Conservation (phyloP, 441 rosid genomes). For the Biscutella laevigata region DNA sequence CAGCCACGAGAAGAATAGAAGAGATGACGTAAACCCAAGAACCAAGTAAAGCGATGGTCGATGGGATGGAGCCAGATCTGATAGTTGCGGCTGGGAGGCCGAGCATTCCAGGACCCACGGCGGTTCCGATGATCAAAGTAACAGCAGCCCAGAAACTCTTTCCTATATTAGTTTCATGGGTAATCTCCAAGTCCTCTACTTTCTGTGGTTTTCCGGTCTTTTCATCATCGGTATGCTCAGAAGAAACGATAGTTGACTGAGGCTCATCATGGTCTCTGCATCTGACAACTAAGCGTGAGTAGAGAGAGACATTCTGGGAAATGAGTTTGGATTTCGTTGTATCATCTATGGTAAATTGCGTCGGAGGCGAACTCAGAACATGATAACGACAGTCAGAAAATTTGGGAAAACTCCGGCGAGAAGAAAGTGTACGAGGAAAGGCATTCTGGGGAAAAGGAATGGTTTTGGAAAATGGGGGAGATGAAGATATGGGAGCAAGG, state of each 20-base stretch:
- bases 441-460: constrained; percentile 16
- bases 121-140: constrained; percentile 78
- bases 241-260: constrained; percentile 17
- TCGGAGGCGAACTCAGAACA: constrained; percentile 9
- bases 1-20: constrained; percentile 79
- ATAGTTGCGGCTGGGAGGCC: constrained; percentile 79
- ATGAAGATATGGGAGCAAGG: constrained; percentile 20
- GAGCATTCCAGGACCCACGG: constrained; percentile 89
- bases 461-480: constrained; percentile 29
- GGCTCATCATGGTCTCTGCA: constrained; percentile 21
- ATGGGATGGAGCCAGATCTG: constrained; percentile 72
- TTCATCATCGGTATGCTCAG: constrained; percentile 3
- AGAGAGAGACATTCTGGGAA: constrained; percentile 4
- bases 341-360: not conserved
- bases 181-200: constrained; percentile 10
- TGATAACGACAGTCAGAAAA: constrained; percentile 18
- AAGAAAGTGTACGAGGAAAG: constrained; percentile 11
- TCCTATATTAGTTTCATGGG: constrained; percentile 17
- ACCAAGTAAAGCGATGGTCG: constrained; percentile 48
- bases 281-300: constrained; percentile 18
- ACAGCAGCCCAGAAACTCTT: constrained; percentile 92
- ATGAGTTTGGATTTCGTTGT: constrained; percentile 6
- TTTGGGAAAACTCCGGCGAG: constrained; percentile 17
- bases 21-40: constrained; percentile 86
- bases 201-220: constrained; percentile 10